Evolutionary conservation across 2,329 filamentous ascomycete genomes (phyloP).

Genomic region (Fusarium sp.): DNA sequence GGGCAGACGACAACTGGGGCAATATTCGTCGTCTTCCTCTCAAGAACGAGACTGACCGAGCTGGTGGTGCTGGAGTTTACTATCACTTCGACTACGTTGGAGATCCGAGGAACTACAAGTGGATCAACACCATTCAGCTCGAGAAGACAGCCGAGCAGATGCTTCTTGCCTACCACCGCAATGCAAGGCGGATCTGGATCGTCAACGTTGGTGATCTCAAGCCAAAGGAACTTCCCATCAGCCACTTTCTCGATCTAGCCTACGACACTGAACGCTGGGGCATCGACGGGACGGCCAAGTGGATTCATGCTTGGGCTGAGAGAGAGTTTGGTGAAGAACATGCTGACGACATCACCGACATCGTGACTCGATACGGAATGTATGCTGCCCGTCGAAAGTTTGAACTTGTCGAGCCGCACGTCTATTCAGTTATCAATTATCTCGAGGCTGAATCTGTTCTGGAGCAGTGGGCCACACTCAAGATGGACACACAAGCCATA

Average conservation of each 20-base stretch:
- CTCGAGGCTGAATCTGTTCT: slow-evolving; percentile 68
- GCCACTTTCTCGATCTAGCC: slow-evolving; percentile 67
- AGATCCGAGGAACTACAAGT: slow-evolving; percentile 69
- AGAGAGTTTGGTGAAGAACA: slow-evolving; percentile 63
- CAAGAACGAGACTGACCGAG: slow-evolving; percentile 62
- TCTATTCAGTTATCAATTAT: slow-evolving; percentile 70
- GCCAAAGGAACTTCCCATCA: slow-evolving; percentile 66
- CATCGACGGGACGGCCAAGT: slow-evolving; percentile 52
- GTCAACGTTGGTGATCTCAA: slow-evolving; percentile 74
- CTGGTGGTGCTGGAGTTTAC: slow-evolving; percentile 69
- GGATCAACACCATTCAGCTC: slow-evolving; percentile 63
- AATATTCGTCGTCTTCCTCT: slow-evolving; percentile 69
- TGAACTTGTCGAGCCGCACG: slow-evolving; percentile 68
- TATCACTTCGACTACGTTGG: slow-evolving; percentile 75
- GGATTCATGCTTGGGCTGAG: slow-evolving; percentile 58
- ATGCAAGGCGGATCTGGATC: slow-evolving; percentile 69
- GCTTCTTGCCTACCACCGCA: slow-evolving; percentile 61
- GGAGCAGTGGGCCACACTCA: slow-evolving; percentile 63
- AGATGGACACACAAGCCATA: slow-evolving; percentile 57
- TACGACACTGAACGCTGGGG: slow-evolving; percentile 61
- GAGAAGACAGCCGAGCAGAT: slow-evolving; percentile 53
- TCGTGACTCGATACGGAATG: slow-evolving; percentile 63
- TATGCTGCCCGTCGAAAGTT: slow-evolving; percentile 68
- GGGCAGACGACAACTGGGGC: slow-evolving; percentile 74
- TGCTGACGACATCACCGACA: slow-evolving; percentile 58